Conservation (phyloP, 2,329 filamentous ascomycete genomes). For the Grosmannia serpens region DNA sequence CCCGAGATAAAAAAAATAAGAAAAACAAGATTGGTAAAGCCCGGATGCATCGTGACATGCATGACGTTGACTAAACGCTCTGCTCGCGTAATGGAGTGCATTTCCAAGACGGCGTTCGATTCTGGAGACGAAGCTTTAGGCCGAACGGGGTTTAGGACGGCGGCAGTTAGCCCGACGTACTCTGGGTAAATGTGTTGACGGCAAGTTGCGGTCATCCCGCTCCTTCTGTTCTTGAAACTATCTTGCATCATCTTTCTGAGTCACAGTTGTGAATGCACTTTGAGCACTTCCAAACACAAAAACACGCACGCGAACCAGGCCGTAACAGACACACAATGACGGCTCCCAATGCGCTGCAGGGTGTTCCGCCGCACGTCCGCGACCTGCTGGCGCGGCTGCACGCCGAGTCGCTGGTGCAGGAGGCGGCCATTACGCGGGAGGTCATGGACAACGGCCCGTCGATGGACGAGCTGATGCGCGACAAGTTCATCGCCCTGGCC, state of each 20-base stretch:
- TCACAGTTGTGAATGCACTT: too few relatives aligned
- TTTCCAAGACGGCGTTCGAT: too few relatives aligned
- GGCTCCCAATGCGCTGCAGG: not conserved
- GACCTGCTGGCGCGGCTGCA: slow-evolving; percentile 9
- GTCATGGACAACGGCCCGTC: not conserved
- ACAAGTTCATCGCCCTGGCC: slow-evolving; percentile 50
- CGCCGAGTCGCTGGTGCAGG: slow-evolving; percentile 6
- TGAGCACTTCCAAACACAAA: too few relatives aligned
- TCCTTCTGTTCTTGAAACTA: too few relatives aligned
- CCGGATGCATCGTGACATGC: not conserved
- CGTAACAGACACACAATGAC: not conserved
- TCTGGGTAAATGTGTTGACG: too few relatives aligned
- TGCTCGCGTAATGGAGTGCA: too few relatives aligned
- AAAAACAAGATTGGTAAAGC: not conserved
- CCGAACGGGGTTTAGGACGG: too few relatives aligned
- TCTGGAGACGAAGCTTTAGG: too few relatives aligned
- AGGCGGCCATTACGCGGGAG: not conserved
- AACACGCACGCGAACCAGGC: too few relatives aligned
- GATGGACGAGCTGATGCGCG: slow-evolving; percentile 25
- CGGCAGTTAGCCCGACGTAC: too few relatives aligned
- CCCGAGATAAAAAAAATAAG: not conserved
- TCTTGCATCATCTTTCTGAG: too few relatives aligned
- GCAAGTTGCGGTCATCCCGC: too few relatives aligned
- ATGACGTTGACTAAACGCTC: not conserved
- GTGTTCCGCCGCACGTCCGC: slow-evolving; percentile 3